These are phyloP conservation scores for Colletotrichum karsti DNA, from an alignment of 2,329 filamentous ascomycete genomes.

Conservation along the genomic window DNA sequence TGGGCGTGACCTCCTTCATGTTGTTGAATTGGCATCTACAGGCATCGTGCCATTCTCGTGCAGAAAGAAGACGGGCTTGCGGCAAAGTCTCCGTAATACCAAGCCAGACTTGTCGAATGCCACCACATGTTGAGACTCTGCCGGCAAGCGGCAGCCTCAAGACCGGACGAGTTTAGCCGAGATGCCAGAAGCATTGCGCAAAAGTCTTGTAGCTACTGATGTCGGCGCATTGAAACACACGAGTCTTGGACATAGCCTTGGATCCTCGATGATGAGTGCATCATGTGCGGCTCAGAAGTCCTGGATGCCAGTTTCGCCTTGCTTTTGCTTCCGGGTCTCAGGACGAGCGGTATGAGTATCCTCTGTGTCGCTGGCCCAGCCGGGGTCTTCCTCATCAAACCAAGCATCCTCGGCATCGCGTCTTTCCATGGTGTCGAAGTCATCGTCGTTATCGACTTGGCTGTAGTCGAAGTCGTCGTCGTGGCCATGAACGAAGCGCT, in stretches of 20 bases:
- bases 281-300: slow-evolving; percentile 64
- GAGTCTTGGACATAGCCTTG: background rate
- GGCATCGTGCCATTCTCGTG: background rate
- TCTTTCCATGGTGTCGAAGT: slow-evolving; percentile 70
- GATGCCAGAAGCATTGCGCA: background rate
- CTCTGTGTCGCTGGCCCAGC: slow-evolving; percentile 63
- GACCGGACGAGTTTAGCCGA: background rate
- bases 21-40: too few relatives aligned
- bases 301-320: slow-evolving; percentile 75
- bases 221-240: background rate
- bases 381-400: slow-evolving; percentile 82
- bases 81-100: background rate
- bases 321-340: slow-evolving; percentile 6
- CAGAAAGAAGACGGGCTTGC: background rate
- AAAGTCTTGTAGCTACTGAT: background rate
- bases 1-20: too few relatives aligned
- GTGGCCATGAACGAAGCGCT: slow-evolving; percentile 77
- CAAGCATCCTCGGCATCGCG: slow-evolving; percentile 77
- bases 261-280: too few relatives aligned
- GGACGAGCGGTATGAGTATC: slow-evolving; percentile 31
- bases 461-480: slow-evolving; percentile 84
- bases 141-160: background rate
- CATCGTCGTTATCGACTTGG: slow-evolving; percentile 75
- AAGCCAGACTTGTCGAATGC: background rate
- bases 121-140: too few relatives aligned